phyloP scores from a whole-genome alignment of 2,329 filamentous ascomycete genomes.

The Nigrospora oryzae region DNA sequence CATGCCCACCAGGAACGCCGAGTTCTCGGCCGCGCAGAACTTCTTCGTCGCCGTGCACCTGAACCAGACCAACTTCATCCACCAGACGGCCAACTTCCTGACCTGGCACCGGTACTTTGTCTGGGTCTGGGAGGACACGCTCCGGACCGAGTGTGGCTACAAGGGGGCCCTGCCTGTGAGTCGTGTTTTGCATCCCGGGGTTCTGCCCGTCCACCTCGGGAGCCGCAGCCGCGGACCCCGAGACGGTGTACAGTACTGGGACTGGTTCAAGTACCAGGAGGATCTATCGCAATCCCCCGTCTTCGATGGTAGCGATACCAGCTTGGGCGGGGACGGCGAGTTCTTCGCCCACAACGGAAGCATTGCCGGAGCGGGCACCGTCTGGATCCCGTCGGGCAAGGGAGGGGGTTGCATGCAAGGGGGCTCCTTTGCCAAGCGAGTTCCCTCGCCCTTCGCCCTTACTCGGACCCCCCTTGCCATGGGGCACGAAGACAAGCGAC shows the following conservation, averaged over 20 bases:
- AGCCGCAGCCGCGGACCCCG: no score
- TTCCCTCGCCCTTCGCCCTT: background rate
- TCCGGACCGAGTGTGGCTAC: slow-evolving; percentile 22
- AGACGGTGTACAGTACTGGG: slow-evolving; percentile 24
- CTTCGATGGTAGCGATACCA: slow-evolving; percentile 29
- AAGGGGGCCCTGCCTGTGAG: slow-evolving; percentile 15
- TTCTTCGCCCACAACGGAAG: slow-evolving; percentile 16
- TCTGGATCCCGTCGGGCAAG: slow-evolving; percentile 22
- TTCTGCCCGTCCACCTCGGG: no score
- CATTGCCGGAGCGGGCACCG: slow-evolving; percentile 11
- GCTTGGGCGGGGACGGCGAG: slow-evolving; percentile 28
- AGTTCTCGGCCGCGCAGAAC: background rate
- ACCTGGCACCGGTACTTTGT: slow-evolving; percentile 22
- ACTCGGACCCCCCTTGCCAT: background rate
- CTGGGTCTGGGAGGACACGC: slow-evolving; percentile 16
- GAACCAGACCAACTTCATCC: background rate
- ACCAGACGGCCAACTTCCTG: slow-evolving; percentile 11
- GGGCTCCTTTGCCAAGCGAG: slow-evolving; percentile 18
- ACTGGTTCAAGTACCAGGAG: slow-evolving; percentile 22
- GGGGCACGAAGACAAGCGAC: no score
- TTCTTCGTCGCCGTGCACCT: background rate
- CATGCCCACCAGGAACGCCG: background rate
- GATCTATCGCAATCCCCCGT: slow-evolving; percentile 23
- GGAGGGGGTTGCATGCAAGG: slow-evolving; percentile 25
- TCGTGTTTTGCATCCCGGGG: background rate